Evolutionary conservation across 768 basidiomycete genomes (phyloP).

Genomic region (Dentipellis sp.): DNA sequence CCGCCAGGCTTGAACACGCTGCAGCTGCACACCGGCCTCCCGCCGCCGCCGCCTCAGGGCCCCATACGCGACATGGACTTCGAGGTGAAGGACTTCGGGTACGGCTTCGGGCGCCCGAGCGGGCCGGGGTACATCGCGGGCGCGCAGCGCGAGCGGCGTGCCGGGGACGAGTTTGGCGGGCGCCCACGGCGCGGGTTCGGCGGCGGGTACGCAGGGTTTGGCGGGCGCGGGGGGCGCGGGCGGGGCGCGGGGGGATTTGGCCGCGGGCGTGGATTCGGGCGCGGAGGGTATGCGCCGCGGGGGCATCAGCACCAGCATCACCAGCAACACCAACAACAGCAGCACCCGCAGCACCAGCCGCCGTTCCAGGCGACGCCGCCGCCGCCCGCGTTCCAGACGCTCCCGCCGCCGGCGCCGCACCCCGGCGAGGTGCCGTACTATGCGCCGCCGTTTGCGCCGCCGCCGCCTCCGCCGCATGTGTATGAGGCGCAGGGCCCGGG

Average conservation of each 20-base stretch:
- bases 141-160: conserved; percentile 19
- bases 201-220: conserved; percentile 10
- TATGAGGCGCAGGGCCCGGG: conserved; percentile 16
- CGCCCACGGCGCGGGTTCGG: conserved; percentile 27
- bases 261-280: conserved; percentile 1
- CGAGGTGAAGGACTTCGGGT: conserved; percentile 55
- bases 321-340: background rate
- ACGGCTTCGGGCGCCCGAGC: conserved; percentile 45
- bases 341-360: background rate
- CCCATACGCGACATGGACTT: conserved; percentile 28
- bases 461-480: conserved; percentile 7
- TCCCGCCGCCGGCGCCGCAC: conserved; percentile 13
- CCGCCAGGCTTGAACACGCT: conserved; percentile 3
- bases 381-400: conserved; percentile 12
- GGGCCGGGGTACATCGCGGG: conserved; percentile 26
- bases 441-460: conserved; percentile 1
- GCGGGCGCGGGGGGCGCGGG: conserved; percentile 20
- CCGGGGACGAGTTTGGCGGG: conserved; percentile 18
- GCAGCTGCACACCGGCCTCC: conserved; percentile 7
- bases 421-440: conserved; percentile 14
- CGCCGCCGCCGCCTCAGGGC: conserved; percentile 2
- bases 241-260: conserved; percentile 5
- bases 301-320: background rate
- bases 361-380: conserved; percentile 13
- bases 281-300: background rate